phyloP scores from a whole-genome alignment of 2,329 filamentous ascomycete genomes.

The Diaporthe citrichinensis region DNA sequence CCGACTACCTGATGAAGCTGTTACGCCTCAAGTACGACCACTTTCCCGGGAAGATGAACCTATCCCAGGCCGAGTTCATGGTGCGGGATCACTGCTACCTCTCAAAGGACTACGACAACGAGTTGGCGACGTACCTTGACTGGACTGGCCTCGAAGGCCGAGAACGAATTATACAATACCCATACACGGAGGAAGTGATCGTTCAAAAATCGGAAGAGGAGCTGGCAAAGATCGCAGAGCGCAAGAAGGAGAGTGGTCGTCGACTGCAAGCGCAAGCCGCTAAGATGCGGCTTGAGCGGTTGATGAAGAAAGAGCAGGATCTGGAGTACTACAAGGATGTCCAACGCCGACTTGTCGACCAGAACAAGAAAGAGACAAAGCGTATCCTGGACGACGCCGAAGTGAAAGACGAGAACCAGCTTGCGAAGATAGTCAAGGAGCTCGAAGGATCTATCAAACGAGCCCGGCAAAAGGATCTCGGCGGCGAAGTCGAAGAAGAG shows the following conservation, averaged over 20 bases:
- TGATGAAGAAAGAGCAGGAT: conserved; percentile 96
- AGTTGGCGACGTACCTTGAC: conserved; percentile 83
- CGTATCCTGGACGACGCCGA: conserved; percentile 91
- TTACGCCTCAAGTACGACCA: conserved; percentile 92
- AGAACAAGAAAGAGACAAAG: conserved; percentile 92
- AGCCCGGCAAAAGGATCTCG: conserved; percentile 93
- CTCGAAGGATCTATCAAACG: conserved; percentile 92
- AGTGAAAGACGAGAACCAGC: conserved; percentile 88
- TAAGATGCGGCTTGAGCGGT: conserved; percentile 95
- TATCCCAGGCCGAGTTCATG: conserved; percentile 89
- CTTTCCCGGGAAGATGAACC: conserved; percentile 87
- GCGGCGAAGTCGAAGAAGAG: conserved; percentile 84
- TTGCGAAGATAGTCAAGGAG: conserved; percentile 89
- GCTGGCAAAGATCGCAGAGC: conserved; percentile 88
- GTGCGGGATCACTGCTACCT: conserved; percentile 92
- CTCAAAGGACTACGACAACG: conserved; percentile 84
- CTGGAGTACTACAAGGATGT: conserved; percentile 93
- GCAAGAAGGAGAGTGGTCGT: conserved; percentile 93
- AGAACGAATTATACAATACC: conserved; percentile 91
- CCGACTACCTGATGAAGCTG: conserved; percentile 92
- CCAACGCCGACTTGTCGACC: conserved; percentile 77
- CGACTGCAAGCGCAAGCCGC: conserved; percentile 95
- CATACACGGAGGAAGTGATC: conserved; percentile 91
- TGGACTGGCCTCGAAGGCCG: conserved; percentile 94
- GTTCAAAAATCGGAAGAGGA: conserved; percentile 96